Evolutionary conservation across 257 asterid genomes (phyloP).

Genomic region (Solanum chmielewskii): DNA sequence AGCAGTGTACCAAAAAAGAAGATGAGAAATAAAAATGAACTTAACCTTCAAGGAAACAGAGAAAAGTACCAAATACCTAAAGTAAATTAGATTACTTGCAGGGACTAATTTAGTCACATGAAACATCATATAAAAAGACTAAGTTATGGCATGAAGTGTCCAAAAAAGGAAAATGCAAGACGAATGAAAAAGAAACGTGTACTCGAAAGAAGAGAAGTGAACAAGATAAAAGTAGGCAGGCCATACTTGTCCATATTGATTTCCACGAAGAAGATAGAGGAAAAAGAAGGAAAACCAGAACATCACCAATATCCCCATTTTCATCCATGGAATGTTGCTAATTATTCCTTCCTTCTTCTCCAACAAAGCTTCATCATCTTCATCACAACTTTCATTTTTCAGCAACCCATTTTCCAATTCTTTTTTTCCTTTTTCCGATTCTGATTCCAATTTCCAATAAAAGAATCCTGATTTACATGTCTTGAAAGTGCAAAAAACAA

Average conservation of each 20-base stretch:
- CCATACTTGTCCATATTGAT: slow-evolving; percentile 55
- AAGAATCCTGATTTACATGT: slow-evolving; percentile 53
- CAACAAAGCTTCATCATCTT: slow-evolving; percentile 22
- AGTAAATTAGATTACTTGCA: not conserved
- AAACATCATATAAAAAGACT: not conserved
- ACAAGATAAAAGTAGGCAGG: not conserved
- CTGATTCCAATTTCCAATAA: slow-evolving; percentile 54
- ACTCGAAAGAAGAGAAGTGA: not conserved
- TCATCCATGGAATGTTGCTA: slow-evolving; percentile 44
- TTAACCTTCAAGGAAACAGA: not conserved
- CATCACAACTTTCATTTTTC: not conserved
- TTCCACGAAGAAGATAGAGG: slow-evolving; percentile 77
- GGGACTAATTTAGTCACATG: not conserved
- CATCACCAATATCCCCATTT: slow-evolving; percentile 40
- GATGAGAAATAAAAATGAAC: not conserved
- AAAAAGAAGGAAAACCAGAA: slow-evolving; percentile 64
- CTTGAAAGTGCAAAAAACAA: slow-evolving; percentile 54
- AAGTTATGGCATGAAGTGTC: not conserved
- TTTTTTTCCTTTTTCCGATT: slow-evolving; percentile 2
- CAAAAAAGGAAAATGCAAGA: not conserved
- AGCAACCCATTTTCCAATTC: slow-evolving; percentile 14
- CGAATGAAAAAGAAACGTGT: not conserved
- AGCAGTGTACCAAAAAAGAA: not conserved
- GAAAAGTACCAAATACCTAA: not conserved
- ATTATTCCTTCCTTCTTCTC: not conserved